Conservation (phyloP, 441 rosid genomes). For the Corymbia calophylla region DNA sequence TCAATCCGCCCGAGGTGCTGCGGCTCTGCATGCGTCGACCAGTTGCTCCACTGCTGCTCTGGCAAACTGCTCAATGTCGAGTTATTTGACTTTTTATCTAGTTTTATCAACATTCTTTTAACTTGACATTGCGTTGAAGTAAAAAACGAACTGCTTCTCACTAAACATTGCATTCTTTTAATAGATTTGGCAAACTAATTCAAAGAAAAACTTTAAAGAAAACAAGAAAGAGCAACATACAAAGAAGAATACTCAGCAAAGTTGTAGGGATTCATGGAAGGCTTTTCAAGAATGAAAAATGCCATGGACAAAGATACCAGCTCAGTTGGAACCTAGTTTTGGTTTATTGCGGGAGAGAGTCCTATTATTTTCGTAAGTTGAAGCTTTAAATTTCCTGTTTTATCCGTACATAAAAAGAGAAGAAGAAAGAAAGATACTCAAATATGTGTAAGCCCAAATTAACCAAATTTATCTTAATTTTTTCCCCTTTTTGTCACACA, state of each 20-base stretch:
- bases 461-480: not conserved
- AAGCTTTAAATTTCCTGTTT: not conserved
- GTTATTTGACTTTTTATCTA: not conserved
- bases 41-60: not conserved
- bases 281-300: not conserved
- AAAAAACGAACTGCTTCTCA: not conserved
- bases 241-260: not conserved
- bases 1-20: not conserved
- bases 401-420: not conserved
- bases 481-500: no score
- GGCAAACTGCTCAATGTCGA: not conserved
- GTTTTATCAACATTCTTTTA: not conserved
- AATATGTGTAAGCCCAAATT: not conserved
- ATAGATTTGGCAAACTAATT: not conserved
- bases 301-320: not conserved
- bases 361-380: no score
- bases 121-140: not conserved
- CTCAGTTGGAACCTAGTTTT: not conserved
- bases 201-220: not conserved
- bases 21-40: not conserved
- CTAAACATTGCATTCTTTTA: not conserved
- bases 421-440: not conserved
- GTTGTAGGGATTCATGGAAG: not conserved
- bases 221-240: not conserved
- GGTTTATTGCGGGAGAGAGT: not conserved